Base-by-base conservation (phyloP, 164 flowering plant genomes). In the Sextonia rubra region DNA sequence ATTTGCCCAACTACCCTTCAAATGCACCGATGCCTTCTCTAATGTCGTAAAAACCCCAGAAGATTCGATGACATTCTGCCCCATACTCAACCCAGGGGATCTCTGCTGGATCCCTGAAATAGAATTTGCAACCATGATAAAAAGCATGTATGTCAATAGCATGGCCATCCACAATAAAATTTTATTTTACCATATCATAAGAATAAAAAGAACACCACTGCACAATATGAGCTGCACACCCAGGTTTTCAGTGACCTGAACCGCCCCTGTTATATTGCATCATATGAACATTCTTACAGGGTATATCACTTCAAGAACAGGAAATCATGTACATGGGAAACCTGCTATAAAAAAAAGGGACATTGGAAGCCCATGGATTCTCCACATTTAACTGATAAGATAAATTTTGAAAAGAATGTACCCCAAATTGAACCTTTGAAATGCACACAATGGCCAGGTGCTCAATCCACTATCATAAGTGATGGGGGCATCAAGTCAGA, bases 21-120 rank as follows among this genome's bases (percentile, higher is more conserved):
- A 77, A 77, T 95, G 99, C 47, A 82, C 76, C 60, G 97, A 83
- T 37, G 98, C 99, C 82, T 90, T 93, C 1, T 84, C 95, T 47
- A 85, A 5, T 47, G 97, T 91, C 66, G 99, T 96, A 76, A 96
- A 96, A 71, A 89, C 90, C 15, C 98, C 99, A 72, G 98, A 96
- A 66, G 99, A 96, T 79, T 96, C 99, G 76, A 96, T 91, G 70
- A 96, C 99, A 85, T 63, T 96, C 98, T 66, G 86, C 97, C 24
- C 98, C 97, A 83, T 69, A 80, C 73, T 90, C 93, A 74, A 91
- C 98, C 99, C 99, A 96, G 6, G 97, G 95, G 60, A 96, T 91
- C 67, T 91, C 95, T 24, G 89, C 87, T 26, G 99, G 99, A 76
- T 96, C 86, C 78, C 99, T 95, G 83, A 32, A 70, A 8, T 3